Evolutionary conservation across 2,329 filamentous ascomycete species (phyloP).

Genomic region (Colletotrichum sp.): DNA sequence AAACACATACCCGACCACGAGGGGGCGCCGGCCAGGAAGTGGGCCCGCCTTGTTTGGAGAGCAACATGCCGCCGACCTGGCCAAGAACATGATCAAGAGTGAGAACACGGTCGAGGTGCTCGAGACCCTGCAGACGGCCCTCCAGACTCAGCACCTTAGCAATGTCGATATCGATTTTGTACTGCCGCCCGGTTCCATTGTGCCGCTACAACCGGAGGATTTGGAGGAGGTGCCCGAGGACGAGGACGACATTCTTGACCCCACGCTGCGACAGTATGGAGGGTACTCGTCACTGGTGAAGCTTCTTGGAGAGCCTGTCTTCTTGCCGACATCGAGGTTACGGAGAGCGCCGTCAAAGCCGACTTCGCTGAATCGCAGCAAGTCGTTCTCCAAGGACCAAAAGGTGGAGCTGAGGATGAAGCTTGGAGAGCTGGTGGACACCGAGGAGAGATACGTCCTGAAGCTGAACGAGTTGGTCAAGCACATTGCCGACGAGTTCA

Average conservation of each 20-base stretch:
- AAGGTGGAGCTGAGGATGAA: conserved; percentile 87
- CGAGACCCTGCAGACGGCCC: conserved; percentile 73
- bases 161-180: conserved; percentile 90
- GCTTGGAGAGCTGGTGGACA: conserved; percentile 89
- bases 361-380: conserved; percentile 78
- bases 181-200: conserved; percentile 78
- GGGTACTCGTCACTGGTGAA: conserved; percentile 78
- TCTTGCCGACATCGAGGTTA: conserved; percentile 84
- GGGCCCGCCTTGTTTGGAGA: conserved; percentile 81
- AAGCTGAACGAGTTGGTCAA: conserved; percentile 87
- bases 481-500: conserved; percentile 81
- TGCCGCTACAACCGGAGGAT: conserved; percentile 65
- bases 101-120: conserved; percentile 79
- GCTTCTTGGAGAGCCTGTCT: conserved; percentile 82
- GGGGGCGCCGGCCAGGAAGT: conserved; percentile 65
- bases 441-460: conserved; percentile 90
- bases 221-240: conserved; percentile 64
- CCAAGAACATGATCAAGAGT: conserved; percentile 81
- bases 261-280: conserved; percentile 73
- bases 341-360: conserved; percentile 88
- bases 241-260: conserved; percentile 71
- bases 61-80: conserved; percentile 90
- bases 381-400: conserved; percentile 79
- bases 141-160: conserved; percentile 81
- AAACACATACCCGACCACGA: conserved; percentile 57